Evolutionary conservation across 257 asterid genomes (phyloP), one percentile per base, ranked within the genome.

Genomic region (Fraxinus excelsior): DNA sequence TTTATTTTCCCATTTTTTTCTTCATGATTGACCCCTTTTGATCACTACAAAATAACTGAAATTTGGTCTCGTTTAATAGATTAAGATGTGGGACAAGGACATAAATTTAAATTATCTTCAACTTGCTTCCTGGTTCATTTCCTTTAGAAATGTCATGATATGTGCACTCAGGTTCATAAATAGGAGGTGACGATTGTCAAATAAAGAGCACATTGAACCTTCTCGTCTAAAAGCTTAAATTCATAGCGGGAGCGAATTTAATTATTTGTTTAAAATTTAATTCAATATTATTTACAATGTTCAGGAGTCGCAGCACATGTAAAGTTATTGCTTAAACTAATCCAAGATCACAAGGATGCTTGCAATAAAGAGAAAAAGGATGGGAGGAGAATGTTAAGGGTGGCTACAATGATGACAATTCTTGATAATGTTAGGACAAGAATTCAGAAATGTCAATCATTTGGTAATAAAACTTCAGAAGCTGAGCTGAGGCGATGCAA

Each of bases 351-450:
- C 82, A 88, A 91, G 83, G 88, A 86, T 29, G 93, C 93, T 14
- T 88, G 90, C 64, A 76, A 82, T 31, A 90, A 84, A 73, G 88
- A 84, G 64, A 82, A 78, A 28, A 86, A 84, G 5, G 97, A 90
- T 83, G 84, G 89, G 62, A 71, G 97, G 13, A 87, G 93, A 76
- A 91, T 87, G 94, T 87, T 93, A 67, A 87, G 98, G 87, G 98
- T 93, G 78, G 96, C 95, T 25, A 89, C 94, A 29, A 93, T 93
- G 94, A 84, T 93, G 88, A 86, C 98, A 3, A 93, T 91, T 72
- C 86, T 93, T 11, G 98, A 91, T 35, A 89, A 87, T 31, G 89
- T 90, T 0, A 76, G 90, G 76, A 76, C 84, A 12, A 76, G 95
- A 40, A 87, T 93, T 19, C 90, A 91, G 18, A 90, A 87, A 70